Base-by-base conservation (phyloP, 208 protist genomes). In the Wallacemonas collosoma region DNA sequence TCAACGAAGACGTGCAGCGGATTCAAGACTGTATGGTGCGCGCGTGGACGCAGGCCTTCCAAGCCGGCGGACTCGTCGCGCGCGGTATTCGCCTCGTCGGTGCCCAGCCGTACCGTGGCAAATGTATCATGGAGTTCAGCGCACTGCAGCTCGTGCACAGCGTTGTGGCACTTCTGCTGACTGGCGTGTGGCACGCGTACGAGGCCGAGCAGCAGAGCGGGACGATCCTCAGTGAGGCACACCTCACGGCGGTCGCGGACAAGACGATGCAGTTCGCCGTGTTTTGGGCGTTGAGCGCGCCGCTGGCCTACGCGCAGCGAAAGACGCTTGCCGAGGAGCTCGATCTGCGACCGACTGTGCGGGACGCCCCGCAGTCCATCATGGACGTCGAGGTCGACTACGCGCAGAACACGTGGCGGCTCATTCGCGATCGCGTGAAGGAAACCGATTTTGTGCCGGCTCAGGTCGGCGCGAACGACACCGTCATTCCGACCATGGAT, bases 401-500 rank as follows among this genome's bases (percentile, higher is more conserved):
- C 38, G 47, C 76, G 56, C 87, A 77, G 26, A 95, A 90, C 9
- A 80, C 92, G 79, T 98, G 95, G 97, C 38, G 63, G 45, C 61
- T 75, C 44, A 84, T 94, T 67, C 84, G 85, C 55, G 71, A 90
- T 26, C 83, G 87, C 38, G 94, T 98, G 50, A 75, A 87, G 67
- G 66, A 79, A 57, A 91, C 94, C 8, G 88, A 96, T 8, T 86
- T 99, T 47, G 85, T 93, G 44, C 87, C 97, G 11, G 90, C 98
- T 75, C 88, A 98, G 71, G 89, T 99, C 5, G 86, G 90, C 2
- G 82, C 85, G 17, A 91, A 94, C 73, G 97, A 99, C 81, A 94
- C 97, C 2, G 93, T 99, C 14, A 98, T 99, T 66, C 91, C 98
- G 15, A 99, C 99, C 7, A 85, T 99, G 11, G 99, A 99, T 82